Percentiles rank a stretch among this genome's conserved stretches.
phyloP scores from a whole-genome alignment of 345 rosid genomes.

The Eucalyptus pumila region DNA sequence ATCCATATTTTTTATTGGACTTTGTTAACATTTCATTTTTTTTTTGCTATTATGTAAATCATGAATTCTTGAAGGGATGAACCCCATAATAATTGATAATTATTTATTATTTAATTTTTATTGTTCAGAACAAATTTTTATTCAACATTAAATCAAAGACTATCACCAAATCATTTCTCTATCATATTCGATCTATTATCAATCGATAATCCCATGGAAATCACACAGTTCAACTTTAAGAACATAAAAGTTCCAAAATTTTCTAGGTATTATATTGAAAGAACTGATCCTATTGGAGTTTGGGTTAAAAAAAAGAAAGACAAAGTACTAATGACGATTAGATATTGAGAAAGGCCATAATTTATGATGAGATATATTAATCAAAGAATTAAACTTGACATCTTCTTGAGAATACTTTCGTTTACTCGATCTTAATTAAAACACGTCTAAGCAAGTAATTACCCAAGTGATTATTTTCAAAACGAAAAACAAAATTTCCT shows the following conservation, averaged over 20 bases:
- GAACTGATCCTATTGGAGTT: background rate
- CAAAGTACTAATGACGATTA: background rate
- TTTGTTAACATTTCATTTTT: no score
- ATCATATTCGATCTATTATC: background rate
- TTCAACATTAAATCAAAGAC: fast-evolving
- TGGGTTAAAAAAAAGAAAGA: no score
- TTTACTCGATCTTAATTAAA: background rate
- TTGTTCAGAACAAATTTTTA: fast-evolving
- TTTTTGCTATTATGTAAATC: no score
- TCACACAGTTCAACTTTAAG: background rate
- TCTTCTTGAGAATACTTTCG: background rate
- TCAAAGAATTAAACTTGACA: background rate
- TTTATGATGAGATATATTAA: background rate
- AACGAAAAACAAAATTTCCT: background rate
- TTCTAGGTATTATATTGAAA: background rate
- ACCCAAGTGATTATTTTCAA: background rate
- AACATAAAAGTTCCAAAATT: background rate
- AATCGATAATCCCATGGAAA: fast-evolving
- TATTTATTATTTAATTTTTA: no score
- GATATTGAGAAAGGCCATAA: background rate
- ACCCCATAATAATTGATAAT: no score
- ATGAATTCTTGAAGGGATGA: no score
- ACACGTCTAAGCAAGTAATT: background rate
- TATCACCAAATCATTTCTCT: no score
- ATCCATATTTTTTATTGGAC: background rate